Evolutionary conservation across 371 early-diverging fungal species (phyloP), one percentile per base, ranked within the genome.

Genomic region (Mucor velutinosus): DNA sequence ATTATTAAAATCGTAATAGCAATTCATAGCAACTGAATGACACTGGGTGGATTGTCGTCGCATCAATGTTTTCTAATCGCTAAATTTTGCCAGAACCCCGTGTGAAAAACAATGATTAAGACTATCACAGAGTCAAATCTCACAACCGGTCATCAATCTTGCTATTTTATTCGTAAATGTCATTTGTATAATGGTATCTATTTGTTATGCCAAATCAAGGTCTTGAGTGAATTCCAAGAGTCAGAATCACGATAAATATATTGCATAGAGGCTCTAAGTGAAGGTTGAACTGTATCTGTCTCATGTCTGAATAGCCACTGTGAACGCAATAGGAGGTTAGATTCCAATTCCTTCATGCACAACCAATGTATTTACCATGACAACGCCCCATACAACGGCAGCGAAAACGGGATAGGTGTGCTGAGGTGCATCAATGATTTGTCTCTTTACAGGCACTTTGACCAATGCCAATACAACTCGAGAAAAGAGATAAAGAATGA

Each of bases 311-410:
- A 98, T 58, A 97, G 82, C 87, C 91, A 79, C 71, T 71, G 62
- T 29, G 55, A 60, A 32, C 41, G 27, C 32, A 37, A 47, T 35
- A 21, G n/a, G 8, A 8, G 7, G 30, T 49, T 33, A 62, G 43
- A 23, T 21, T 12, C 15, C n/a, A n/a, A n/a, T 14, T 35, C 25
- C 41, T 27, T 21, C 29, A 60, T 19, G 41, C 23, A 39, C 41
- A 37, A 12, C 32, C 11, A 19, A 30, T 43, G 15, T n/a, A 2
- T 8, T 62, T 73, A 73, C 73, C 99, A 98, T 97, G 43, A 98
- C 97, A 51, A 88, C 73, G 6, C 97, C 99, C 99, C 99, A 98
- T 35, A 92, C 88, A n/a, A 97, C 72, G 25, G 97, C 94, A 25
- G 98, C 95, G 79, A 97, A 97, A 15, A 96, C 75, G 10, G 97